These are phyloP conservation scores for Salix viminalis DNA, from an alignment of 345 rosid species.

Conservation along the genomic window DNA sequence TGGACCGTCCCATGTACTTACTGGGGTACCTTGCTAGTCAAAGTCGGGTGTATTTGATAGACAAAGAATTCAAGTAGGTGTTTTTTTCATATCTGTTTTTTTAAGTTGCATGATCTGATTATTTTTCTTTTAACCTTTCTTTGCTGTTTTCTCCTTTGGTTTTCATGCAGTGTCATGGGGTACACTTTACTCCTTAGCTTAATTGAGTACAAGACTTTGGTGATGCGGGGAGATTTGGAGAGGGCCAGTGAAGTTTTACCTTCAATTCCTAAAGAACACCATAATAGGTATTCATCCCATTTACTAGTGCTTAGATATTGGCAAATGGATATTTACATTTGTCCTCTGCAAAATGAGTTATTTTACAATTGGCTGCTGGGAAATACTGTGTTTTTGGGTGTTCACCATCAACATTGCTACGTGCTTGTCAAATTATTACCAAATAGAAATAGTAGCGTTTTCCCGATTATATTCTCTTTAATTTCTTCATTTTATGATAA, in stretches of 20 bases:
- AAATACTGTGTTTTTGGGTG: neutral
- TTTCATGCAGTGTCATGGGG: constrained; percentile 61
- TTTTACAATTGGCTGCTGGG: neutral
- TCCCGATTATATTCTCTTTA: neutral
- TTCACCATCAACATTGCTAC: neutral
- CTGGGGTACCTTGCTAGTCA: constrained; percentile 96
- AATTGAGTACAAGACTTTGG: constrained; percentile 93
- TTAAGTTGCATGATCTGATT: constrained; percentile 1
- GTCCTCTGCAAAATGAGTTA: neutral
- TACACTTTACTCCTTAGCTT: constrained; percentile 81
- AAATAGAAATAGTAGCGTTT: neutral
- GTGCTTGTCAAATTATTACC: neutral
- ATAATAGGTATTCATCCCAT: constrained; percentile 55
- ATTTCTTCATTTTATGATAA: neutral
- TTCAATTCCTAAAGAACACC: constrained; percentile 80
- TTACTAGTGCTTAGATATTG: neutral
- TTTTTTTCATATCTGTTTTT: constrained; percentile 2
- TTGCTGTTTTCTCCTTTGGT: neutral
- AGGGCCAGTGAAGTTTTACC: constrained; percentile 77
- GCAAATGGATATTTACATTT: neutral
- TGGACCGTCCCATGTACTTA: constrained; percentile 99
- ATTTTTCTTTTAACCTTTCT: constrained; percentile 13
- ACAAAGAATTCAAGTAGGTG: constrained; percentile 97
- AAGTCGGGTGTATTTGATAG: constrained; percentile 94
- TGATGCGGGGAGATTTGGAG: constrained; percentile 88